phyloP scores from a whole-genome alignment of 768 basidiomycete genomes.

The Kwoniella mangroviensis region DNA sequence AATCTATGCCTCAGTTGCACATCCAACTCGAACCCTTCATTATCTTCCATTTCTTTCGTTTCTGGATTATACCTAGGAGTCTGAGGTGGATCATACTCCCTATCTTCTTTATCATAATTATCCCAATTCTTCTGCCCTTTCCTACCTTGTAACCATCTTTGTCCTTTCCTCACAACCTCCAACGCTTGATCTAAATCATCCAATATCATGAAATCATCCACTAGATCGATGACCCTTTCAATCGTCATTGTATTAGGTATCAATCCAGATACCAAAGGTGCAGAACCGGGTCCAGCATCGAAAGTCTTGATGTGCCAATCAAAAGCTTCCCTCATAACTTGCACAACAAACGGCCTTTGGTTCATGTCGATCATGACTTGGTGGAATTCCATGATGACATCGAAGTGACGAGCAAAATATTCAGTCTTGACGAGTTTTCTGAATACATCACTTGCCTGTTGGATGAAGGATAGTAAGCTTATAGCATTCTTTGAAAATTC shows the following conservation, averaged over 20 bases:
- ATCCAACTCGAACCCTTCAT: slow-evolving; percentile 70
- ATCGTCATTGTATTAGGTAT: slow-evolving; percentile 38
- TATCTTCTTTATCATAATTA: slow-evolving; percentile 72
- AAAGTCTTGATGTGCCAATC: slow-evolving; percentile 67
- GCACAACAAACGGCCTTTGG: slow-evolving; percentile 69
- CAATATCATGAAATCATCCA: slow-evolving; percentile 78
- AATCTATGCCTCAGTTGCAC: slow-evolving; percentile 80
- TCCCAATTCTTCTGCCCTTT: slow-evolving; percentile 78
- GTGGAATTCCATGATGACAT: slow-evolving; percentile 76
- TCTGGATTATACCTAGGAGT: slow-evolving; percentile 42
- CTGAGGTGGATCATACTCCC: slow-evolving; percentile 73
- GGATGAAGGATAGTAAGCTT: slow-evolving; percentile 17
- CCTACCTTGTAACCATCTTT: slow-evolving; percentile 89
- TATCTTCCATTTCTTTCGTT: slow-evolving; percentile 62
- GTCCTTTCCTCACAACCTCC: slow-evolving; percentile 72
- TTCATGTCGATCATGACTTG: slow-evolving; percentile 75
- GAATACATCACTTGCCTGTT: slow-evolving; percentile 68
- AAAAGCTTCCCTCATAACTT: slow-evolving; percentile 75
- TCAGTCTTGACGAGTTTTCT: slow-evolving; percentile 71
- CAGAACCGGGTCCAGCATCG: slow-evolving; percentile 49
- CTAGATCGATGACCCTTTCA: slow-evolving; percentile 70
- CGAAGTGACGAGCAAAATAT: slow-evolving; percentile 70
- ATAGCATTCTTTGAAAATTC: background rate
- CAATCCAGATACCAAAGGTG: slow-evolving; percentile 32
- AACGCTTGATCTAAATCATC: slow-evolving; percentile 72